Evolutionary conservation across 2,329 filamentous ascomycete genomes (phyloP), one percentile per base, ranked within the genome.

Genomic region (Podosphaera fusca): DNA sequence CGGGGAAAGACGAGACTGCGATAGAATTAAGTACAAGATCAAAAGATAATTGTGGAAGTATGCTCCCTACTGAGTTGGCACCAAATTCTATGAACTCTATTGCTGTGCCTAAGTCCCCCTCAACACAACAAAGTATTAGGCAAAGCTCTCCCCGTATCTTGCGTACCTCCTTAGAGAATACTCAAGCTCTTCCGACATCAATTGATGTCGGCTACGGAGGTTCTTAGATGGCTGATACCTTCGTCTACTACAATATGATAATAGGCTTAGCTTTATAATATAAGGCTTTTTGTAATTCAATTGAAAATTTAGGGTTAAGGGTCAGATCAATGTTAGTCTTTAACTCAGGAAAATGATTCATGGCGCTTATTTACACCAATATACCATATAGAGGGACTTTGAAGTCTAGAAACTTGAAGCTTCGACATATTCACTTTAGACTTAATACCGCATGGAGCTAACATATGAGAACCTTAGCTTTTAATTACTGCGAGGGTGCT

Each of bases 1-100:
- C 58, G 12, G 57, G 59, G 49, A 59, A 56, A 36, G 57, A 56
- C 10, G 33, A 36, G 12, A 31, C 31, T n/a, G 49, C 31, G 31
- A 3, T 46, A 2, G 55, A 51, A 9, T 10, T 31, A 12, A 45
- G 21, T 38, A 12, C 49, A 51, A 33, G 14, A 9, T 2, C 5
- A 14, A 34, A 7, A 6, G 14, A 2, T 9, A 34, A 51, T 51
- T 31, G 6, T 33, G 30, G 5, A 33, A 31, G 33, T 55, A 42
- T 49, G 4, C 21, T 49, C 2, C 29, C 45, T 21, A 12, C 45
- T 4, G 8, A 49, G 9, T 49, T n/a, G 10, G 21, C 45, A 4
- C 9, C 8, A 49, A 49, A 49, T 49, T 49, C 45, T 49, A 12
- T 49, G n/a, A 49, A 49, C 21, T n/a, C 8, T 12, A 30, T 49